Conservation (phyloP, 129 eudicot species). For the Flaveria bidentis region DNA sequence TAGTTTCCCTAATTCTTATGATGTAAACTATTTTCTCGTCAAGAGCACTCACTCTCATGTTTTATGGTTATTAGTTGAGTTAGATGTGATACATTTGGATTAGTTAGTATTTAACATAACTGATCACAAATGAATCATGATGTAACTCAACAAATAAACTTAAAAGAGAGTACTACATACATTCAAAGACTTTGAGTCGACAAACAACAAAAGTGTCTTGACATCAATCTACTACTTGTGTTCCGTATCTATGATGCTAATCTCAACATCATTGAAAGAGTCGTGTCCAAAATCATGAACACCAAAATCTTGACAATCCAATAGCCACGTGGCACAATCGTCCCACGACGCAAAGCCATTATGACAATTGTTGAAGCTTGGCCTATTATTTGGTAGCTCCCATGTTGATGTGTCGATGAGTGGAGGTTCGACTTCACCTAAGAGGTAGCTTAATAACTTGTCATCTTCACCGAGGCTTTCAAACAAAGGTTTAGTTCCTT, state of each 20-base stretch:
- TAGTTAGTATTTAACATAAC: too few species aligned
- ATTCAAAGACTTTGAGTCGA: neutral
- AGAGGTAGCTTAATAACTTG: slow-evolving; percentile 53
- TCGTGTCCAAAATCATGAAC: slow-evolving; percentile 69
- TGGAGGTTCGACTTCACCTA: slow-evolving; percentile 45
- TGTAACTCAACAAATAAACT: too few species aligned
- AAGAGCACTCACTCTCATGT: too few species aligned
- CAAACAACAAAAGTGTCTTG: neutral
- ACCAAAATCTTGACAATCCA: slow-evolving; percentile 83
- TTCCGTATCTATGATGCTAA: slow-evolving; percentile 36
- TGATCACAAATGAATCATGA: too few species aligned
- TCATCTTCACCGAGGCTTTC: slow-evolving; percentile 46
- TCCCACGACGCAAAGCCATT: slow-evolving; percentile 49
- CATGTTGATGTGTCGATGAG: slow-evolving; percentile 38
- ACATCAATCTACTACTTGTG: slow-evolving; percentile 19
- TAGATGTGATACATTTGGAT: too few species aligned
- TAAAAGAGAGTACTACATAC: neutral
- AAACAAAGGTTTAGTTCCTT: slow-evolving; percentile 35
- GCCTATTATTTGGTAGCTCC: slow-evolving; percentile 41
- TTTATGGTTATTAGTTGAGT: too few species aligned
- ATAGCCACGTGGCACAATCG: slow-evolving; percentile 54
- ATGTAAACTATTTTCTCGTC: too few species aligned
- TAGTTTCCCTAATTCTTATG: neutral
- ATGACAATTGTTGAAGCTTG: slow-evolving; percentile 10
- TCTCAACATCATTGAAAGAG: slow-evolving; percentile 48